Percentiles rank a stretch among this genome's conserved stretches.
Conservation (phyloP, 1,284 basidiomycete species). For the Ganoderma boninense region DNA sequence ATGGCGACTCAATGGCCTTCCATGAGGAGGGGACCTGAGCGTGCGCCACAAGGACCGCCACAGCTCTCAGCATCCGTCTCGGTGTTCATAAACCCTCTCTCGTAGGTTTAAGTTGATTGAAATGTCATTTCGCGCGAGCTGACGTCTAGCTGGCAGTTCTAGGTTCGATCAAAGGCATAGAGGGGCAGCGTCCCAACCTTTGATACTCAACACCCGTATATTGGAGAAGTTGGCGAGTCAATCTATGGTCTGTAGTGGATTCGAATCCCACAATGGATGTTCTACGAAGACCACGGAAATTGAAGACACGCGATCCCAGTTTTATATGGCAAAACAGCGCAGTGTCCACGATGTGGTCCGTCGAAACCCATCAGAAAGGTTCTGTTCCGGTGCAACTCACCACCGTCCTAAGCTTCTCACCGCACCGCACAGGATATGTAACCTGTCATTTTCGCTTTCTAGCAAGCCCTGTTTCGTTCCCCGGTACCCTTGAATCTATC, state of each 20-base stretch:
- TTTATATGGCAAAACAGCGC: too few species aligned
- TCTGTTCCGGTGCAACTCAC: not conserved
- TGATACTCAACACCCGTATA: not conserved
- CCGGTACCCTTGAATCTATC: not conserved
- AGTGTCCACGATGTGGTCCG: not conserved
- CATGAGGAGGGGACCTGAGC: not conserved
- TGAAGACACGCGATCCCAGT: not conserved
- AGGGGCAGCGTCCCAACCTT: not conserved
- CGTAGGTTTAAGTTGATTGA: not conserved
- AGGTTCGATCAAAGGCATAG: not conserved
- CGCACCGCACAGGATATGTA: not conserved
- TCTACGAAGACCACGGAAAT: not conserved
- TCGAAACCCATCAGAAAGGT: not conserved
- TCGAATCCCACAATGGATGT: not conserved
- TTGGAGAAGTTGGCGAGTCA: not conserved
- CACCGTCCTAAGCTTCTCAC: not conserved
- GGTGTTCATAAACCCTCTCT: not conserved
- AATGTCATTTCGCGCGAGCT: not conserved
- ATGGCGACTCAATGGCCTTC: not conserved
- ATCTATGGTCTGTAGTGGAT: not conserved
- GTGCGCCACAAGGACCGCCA: not conserved
- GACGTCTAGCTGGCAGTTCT: slow-evolving; percentile 5
- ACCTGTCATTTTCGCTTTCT: not conserved
- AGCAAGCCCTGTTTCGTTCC: not conserved
- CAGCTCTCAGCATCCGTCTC: not conserved